Evolutionary conservation across 495 filamentous ascomycete species (phyloP).

Genomic region (Umbilicaria muhlenbergii): DNA sequence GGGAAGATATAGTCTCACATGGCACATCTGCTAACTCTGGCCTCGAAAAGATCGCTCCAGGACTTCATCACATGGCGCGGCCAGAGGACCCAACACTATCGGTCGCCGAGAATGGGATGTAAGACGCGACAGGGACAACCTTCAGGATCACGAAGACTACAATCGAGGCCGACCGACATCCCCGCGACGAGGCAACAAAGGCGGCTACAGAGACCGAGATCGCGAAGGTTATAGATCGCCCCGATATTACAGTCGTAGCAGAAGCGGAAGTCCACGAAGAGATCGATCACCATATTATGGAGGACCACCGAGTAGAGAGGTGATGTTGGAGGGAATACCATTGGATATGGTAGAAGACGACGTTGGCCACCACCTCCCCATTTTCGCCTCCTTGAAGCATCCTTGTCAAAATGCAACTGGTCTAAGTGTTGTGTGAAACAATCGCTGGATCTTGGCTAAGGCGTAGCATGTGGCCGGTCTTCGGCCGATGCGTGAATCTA

Average conservation of each 20-base stretch:
- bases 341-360: conserved; percentile 45
- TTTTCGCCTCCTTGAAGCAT: conserved; percentile 6
- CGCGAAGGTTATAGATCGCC: conserved; percentile 39
- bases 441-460: conserved; percentile 29
- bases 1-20: conserved; percentile 3
- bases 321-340: conserved; percentile 47
- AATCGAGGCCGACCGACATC: conserved; percentile 24
- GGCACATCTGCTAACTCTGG: conserved; percentile 15
- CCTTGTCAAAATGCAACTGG: background rate
- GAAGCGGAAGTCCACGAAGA: conserved; percentile 26
- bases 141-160: conserved; percentile 20
- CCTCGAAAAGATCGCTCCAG: conserved; percentile 14
- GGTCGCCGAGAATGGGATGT: conserved; percentile 7
- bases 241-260: conserved; percentile 21
- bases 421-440: conserved; percentile 8
- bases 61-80: conserved; percentile 16
- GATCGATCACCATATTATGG: conserved; percentile 29
- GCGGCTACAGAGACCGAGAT: conserved; percentile 38
- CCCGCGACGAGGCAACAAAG: conserved; percentile 21
- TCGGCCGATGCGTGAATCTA: conserved; percentile 19
- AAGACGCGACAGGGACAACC: conserved; percentile 8
- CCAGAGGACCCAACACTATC: conserved; percentile 4
- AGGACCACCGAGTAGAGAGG: conserved; percentile 35
- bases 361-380: conserved; percentile 36
- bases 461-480: conserved; percentile 21